Conservation (phyloP, 2,329 filamentous ascomycete genomes). For the Sporothrix luriei region DNA sequence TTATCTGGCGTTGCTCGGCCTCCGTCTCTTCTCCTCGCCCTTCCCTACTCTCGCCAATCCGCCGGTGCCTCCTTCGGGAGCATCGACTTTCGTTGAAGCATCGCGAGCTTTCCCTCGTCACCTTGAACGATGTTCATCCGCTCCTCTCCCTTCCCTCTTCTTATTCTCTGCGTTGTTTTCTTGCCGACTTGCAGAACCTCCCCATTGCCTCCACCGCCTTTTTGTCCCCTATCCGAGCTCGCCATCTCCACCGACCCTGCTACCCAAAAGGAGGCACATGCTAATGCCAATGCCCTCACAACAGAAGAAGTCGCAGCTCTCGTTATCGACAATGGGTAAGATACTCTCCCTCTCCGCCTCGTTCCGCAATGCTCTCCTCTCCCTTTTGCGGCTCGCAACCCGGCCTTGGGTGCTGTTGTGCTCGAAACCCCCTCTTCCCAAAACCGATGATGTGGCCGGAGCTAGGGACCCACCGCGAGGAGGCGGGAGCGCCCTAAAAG, state of each 20-base stretch:
- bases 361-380: background rate
- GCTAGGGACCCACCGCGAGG: slow-evolving; percentile 32
- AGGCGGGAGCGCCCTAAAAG: slow-evolving; percentile 5
- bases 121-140: background rate
- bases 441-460: slow-evolving; percentile 34
- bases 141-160: slow-evolving; percentile 17
- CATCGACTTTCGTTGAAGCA: slow-evolving; percentile 7
- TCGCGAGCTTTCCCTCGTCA: background rate
- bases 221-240: slow-evolving; percentile 23
- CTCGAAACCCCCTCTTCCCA: slow-evolving; percentile 29
- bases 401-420: background rate
- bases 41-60: background rate
- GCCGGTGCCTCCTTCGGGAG: background rate
- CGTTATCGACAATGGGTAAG: slow-evolving; percentile 99
- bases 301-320: slow-evolving; percentile 99
- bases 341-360: slow-evolving; percentile 37
- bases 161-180: slow-evolving; percentile 4
- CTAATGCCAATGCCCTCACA: slow-evolving; percentile 41
- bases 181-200: background rate
- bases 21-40: background rate
- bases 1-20: background rate
- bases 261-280: slow-evolving; percentile 18
- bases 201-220: slow-evolving; percentile 30
- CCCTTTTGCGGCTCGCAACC: background rate
- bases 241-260: slow-evolving; percentile 12